These are phyloP conservation scores for Chaetomium cochliodes DNA, from an alignment of 495 filamentous ascomycete genomes.

Conservation along the genomic window DNA sequence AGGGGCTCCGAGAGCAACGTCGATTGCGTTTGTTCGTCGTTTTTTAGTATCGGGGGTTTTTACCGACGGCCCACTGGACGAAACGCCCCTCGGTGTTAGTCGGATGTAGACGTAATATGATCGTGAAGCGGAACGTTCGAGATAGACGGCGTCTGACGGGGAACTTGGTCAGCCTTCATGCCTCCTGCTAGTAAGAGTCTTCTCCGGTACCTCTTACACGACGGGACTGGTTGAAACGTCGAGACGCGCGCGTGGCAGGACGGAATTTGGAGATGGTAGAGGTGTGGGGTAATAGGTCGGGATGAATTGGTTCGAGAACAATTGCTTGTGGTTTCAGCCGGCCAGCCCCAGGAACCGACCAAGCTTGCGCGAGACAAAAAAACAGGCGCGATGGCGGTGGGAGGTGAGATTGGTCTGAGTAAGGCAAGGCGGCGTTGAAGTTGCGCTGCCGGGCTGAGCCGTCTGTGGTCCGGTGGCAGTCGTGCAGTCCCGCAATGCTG, in stretches of 20 bases:
- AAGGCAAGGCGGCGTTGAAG: not conserved
- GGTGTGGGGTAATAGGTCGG: slow-evolving; percentile 27
- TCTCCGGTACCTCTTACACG: slow-evolving; percentile 32
- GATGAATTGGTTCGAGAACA: slow-evolving; percentile 8
- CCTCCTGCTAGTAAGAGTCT: slow-evolving; percentile 8
- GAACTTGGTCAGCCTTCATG: slow-evolving; percentile 38
- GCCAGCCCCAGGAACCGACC: slow-evolving; percentile 21
- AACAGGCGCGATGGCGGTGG: not conserved
- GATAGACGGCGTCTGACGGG: slow-evolving; percentile 26
- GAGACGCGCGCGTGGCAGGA: slow-evolving; percentile 13
- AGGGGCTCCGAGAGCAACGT: not conserved
- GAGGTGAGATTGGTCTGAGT: not conserved
- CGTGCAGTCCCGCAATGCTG: not conserved
- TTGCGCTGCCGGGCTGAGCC: not conserved
- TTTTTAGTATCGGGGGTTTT: not conserved
- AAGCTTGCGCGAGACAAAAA: slow-evolving; percentile 9
- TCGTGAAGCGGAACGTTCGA: slow-evolving; percentile 24
- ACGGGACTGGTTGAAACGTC: slow-evolving; percentile 30
- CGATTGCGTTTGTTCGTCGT: slow-evolving; percentile 9
- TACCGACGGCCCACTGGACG: not conserved
- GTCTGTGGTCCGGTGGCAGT: slow-evolving; percentile 1
- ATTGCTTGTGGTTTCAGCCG: slow-evolving; percentile 15
- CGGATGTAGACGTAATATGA: slow-evolving; percentile 8
- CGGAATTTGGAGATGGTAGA: slow-evolving; percentile 27
- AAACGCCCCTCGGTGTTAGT: slow-evolving; percentile 4